phyloP scores from a whole-genome alignment of 1,284 basidiomycete species.

The Amylostereum areolatum region DNA sequence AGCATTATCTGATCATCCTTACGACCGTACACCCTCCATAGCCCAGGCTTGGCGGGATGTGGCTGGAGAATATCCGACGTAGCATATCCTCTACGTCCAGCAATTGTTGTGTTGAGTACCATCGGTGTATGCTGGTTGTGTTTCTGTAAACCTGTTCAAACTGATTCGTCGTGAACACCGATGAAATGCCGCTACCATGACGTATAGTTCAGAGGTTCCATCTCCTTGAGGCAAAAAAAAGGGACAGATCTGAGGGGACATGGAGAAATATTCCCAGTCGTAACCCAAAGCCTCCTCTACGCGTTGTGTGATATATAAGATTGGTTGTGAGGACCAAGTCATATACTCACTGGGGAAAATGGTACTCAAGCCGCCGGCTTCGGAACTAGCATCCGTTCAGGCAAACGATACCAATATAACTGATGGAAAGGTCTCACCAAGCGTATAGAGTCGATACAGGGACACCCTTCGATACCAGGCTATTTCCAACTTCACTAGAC shows the following conservation, averaged over 20 bases:
- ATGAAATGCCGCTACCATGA: constrained; percentile 3
- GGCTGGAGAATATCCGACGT: constrained; percentile 33
- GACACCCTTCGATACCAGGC: constrained; percentile 9
- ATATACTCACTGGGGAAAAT: neutral
- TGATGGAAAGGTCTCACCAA: constrained; percentile 6
- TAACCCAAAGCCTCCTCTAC: neutral
- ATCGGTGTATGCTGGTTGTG: constrained; percentile 6
- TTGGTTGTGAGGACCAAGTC: neutral
- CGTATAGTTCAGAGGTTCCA: too few relatives aligned
- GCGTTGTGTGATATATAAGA: constrained; percentile 2
- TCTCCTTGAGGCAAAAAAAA: too few relatives aligned
- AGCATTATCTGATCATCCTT: constrained; percentile 40
- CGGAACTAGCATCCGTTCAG: neutral
- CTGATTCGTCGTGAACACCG: constrained; percentile 6
- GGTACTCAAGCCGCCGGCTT: neutral
- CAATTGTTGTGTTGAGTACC: constrained; percentile 15
- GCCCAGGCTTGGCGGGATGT: constrained; percentile 33
- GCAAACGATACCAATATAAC: neutral
- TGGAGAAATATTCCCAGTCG: too few relatives aligned
- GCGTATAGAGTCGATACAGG: constrained; percentile 10
- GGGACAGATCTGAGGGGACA: too few relatives aligned
- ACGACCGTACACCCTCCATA: constrained; percentile 36
- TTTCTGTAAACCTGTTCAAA: constrained; percentile 7
- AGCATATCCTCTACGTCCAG: constrained; percentile 17
- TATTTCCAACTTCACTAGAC: constrained; percentile 12